phyloP scores from a whole-genome alignment of 129 eudicot species.

The Helianthus annuus region DNA sequence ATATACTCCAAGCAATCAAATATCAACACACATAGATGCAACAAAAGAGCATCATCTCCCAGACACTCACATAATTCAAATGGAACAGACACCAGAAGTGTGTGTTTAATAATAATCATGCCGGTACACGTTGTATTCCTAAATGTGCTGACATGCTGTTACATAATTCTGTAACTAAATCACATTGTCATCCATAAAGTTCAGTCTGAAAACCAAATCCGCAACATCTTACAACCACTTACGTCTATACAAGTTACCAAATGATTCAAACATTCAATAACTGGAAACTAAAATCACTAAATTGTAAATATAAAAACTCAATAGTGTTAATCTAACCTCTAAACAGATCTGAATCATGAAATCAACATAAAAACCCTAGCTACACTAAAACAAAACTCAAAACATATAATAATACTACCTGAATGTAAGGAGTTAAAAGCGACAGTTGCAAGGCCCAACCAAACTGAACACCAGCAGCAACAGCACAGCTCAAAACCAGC shows the following conservation, averaged over 20 bases:
- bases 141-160: too few species aligned
- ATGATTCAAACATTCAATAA: neutral
- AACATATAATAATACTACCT: constrained; percentile 37
- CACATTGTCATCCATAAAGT: too few species aligned
- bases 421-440: constrained; percentile 91
- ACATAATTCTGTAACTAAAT: too few species aligned
- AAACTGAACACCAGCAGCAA: constrained; percentile 96
- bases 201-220: neutral
- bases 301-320: constrained; percentile 6
- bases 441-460: constrained; percentile 98
- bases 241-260: constrained; percentile 14
- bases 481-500: constrained; percentile 78
- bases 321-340: neutral
- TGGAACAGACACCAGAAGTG: too few species aligned
- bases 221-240: constrained; percentile 3
- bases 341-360: constrained; percentile 11
- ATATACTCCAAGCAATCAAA: too few species aligned
- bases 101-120: too few species aligned
- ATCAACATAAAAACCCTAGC: neutral
- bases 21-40: too few species aligned
- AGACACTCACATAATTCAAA: too few species aligned
- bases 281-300: neutral
- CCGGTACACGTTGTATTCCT: too few species aligned
- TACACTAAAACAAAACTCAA: too few species aligned
- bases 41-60: too few species aligned